phyloP scores from a whole-genome alignment of 1,139 yeast genomes.

The Saccharomycopsis hybrid region DNA sequence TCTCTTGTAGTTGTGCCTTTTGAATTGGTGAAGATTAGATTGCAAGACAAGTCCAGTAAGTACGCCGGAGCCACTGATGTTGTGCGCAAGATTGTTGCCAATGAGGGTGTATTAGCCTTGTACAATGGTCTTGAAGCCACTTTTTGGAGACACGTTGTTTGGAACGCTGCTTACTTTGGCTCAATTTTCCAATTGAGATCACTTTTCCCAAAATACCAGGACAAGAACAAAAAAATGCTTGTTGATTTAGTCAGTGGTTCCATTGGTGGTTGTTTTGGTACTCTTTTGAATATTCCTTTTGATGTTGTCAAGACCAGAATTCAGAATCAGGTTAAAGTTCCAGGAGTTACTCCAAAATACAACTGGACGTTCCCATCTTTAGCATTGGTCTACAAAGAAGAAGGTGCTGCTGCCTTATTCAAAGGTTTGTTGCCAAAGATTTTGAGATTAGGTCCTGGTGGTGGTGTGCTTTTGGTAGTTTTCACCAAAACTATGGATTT shows the following conservation, averaged over 20 bases:
- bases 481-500: constrained; percentile 93
- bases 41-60: constrained; percentile 81
- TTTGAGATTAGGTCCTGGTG: constrained; percentile 97
- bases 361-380: constrained; percentile 89
- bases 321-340: constrained; percentile 71
- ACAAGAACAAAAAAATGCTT: constrained; percentile 62
- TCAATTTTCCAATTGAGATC: constrained; percentile 81
- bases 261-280: constrained; percentile 96
- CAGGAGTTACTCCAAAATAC: constrained; percentile 67
- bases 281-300: constrained; percentile 88
- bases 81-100: constrained; percentile 58
- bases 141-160: constrained; percentile 89
- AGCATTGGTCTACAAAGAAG: constrained; percentile 73
- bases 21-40: constrained; percentile 53
- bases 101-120: constrained; percentile 76
- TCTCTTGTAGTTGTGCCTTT: constrained; percentile 87
- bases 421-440: constrained; percentile 97
- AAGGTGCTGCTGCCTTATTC: constrained; percentile 81
- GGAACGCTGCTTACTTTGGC: constrained; percentile 99
- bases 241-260: constrained; percentile 90
- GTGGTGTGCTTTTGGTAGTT: constrained; percentile 94
- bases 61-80: constrained; percentile 87
- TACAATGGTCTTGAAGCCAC: constrained; percentile 97
- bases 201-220: constrained; percentile 71
- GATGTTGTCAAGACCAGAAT: constrained; percentile 97